phyloP scores from a whole-genome alignment of 257 asterid species.

The Primulina eburnea region DNA sequence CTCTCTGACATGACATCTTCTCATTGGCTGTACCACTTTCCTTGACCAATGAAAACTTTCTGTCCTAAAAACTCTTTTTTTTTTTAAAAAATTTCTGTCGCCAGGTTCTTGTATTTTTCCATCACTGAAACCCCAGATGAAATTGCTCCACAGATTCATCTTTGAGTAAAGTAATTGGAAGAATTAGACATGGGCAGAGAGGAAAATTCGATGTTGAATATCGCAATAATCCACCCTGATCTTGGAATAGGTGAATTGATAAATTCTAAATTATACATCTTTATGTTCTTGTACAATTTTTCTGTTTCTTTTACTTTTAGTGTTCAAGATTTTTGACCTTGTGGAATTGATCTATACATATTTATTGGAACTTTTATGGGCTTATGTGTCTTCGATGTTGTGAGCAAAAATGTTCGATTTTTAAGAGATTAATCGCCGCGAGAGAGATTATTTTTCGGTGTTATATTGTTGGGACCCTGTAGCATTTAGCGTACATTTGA shows the following conservation, averaged over 20 bases:
- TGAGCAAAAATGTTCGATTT: not conserved
- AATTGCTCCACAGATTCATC: not conserved
- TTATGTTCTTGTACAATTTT: not conserved
- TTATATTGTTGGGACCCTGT: no score
- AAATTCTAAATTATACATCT: not conserved
- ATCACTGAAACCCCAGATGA: not conserved
- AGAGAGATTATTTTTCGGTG: no score
- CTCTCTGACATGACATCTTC: no score
- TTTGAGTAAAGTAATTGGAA: conserved; percentile 17
- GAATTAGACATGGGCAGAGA: conserved; percentile 34
- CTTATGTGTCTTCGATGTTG: not conserved
- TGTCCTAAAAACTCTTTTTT: no score
- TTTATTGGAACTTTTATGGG: not conserved
- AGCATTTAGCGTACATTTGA: no score
- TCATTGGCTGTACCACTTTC: no score
- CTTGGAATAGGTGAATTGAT: conserved; percentile 53
- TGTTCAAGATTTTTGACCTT: not conserved
- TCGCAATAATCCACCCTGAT: conserved; percentile 67
- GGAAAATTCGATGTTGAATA: conserved; percentile 42
- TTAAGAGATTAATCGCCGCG: not conserved
- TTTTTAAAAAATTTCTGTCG: no score
- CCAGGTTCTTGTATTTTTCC: no score
- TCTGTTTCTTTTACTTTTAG: not conserved
- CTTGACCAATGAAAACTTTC: no score
- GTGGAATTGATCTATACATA: not conserved